phyloP scores from a whole-genome alignment of 768 basidiomycete genomes.

The Phylloporus sp. region DNA sequence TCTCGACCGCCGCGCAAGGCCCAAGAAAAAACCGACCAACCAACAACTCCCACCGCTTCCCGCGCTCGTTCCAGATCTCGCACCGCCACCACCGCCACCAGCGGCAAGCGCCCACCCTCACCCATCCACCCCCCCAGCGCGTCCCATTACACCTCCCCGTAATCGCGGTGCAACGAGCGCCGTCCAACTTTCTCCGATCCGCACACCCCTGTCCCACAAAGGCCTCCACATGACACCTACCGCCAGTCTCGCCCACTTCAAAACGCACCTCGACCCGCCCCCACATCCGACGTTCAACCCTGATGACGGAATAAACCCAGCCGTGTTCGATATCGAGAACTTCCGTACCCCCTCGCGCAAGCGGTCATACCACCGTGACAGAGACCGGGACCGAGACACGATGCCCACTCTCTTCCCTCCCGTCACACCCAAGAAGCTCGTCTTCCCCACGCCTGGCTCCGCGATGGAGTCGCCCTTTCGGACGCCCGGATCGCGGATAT shows the following conservation, averaged over 20 bases:
- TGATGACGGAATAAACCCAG: conserved; percentile 33
- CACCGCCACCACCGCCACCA: conserved; percentile 12
- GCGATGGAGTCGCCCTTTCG: conserved; percentile 41
- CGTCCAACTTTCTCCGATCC: conserved; percentile 50
- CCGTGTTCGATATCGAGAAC: conserved; percentile 34
- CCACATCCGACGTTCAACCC: conserved; percentile 32
- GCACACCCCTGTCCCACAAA: conserved; percentile 65
- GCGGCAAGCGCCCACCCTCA: too few species aligned
- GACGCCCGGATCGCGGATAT: conserved; percentile 46
- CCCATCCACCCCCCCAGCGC: conserved; percentile 34
- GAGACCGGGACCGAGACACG: conserved; percentile 18
- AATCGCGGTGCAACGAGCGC: conserved; percentile 21
- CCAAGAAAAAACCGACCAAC: conserved; percentile 18
- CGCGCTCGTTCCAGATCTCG: conserved; percentile 26
- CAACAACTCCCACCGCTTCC: conserved; percentile 18
- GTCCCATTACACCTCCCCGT: conserved; percentile 38
- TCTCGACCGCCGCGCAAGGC: conserved; percentile 31
- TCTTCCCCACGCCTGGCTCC: conserved; percentile 29
- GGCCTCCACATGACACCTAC: conserved; percentile 68
- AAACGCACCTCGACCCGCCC: conserved; percentile 62
- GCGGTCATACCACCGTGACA: conserved; percentile 30
- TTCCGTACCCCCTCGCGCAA: conserved; percentile 44
- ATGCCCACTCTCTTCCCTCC: conserved; percentile 28
- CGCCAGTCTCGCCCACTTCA: conserved; percentile 62
- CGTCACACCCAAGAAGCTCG: conserved; percentile 42